A percentile compares a stretch with the other conserved stretches of the same genome.
Evolutionary conservation across 805 yeast species (phyloP).

Genomic region (Metschnikowia santaceciliae): DNA sequence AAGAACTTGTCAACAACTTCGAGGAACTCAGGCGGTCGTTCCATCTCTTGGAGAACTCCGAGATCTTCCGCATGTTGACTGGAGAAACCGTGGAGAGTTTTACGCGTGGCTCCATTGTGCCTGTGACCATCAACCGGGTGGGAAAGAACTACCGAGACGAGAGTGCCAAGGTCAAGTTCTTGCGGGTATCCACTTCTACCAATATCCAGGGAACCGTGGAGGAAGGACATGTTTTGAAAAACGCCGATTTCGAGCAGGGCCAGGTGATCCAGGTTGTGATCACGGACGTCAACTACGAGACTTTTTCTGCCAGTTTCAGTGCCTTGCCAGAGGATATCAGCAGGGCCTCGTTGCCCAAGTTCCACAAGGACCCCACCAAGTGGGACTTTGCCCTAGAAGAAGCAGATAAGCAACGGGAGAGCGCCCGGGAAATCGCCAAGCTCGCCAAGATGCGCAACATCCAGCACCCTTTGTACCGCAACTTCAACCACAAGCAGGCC

Average conservation of each 20-base stretch:
- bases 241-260: constrained; percentile 47
- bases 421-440: constrained; percentile 59
- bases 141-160: constrained; percentile 56
- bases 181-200: constrained; percentile 40
- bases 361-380: constrained; percentile 52
- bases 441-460: constrained; percentile 71
- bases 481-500: constrained; percentile 81
- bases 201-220: constrained; percentile 42
- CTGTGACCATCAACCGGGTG: constrained; percentile 69
- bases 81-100: constrained; percentile 77
- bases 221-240: constrained; percentile 45
- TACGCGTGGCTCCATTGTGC: constrained; percentile 64
- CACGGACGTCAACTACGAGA: constrained; percentile 63
- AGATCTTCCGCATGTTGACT: constrained; percentile 83
- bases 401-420: constrained; percentile 56
- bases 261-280: constrained; percentile 88
- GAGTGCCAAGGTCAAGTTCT: constrained; percentile 40
- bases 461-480: constrained; percentile 87
- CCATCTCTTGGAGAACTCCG: constrained; percentile 59
- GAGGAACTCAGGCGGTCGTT: constrained; percentile 79
- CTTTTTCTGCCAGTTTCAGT: constrained; percentile 70
- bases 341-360: constrained; percentile 46
- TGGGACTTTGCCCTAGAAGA: constrained; percentile 83
- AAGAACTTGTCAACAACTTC: constrained; percentile 82
- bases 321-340: constrained; percentile 62